Base-by-base conservation (phyloP, 331 rosid species). In the Pyrus hybrid region DNA sequence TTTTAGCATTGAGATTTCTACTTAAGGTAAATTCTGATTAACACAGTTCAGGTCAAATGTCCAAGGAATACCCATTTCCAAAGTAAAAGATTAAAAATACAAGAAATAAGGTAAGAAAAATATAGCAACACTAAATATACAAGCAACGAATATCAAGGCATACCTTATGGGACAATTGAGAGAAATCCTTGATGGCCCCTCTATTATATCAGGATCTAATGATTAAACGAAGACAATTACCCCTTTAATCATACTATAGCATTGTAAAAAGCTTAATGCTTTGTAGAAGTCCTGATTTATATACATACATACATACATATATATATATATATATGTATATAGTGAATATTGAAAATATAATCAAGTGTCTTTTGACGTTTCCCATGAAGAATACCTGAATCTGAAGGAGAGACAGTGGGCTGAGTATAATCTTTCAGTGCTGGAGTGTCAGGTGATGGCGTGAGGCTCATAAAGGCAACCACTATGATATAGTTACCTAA, bases 151-250 rank as follows among this genome's bases (percentile, higher is more conserved):
- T 69, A 76, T 16, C 10, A 33, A 30, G 58, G 29, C 80, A 82
- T 87, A 95, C 99, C 98, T 95, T 90, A 95, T 95, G 37, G 98
- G 99, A 83, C 99, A 95, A 86, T 85, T 91, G 67, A 95, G 98
- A 66, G 93, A 89, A 85, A 95, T 88, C 76, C 87, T 88, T 6
- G 98, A 95, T 65, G 92, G 85, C 61, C 98, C 98, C 87, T 90
- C 99, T 16, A 89, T 85, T 76, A 92, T 64, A 70, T 95, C 99
- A 33, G 90, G 74, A 92, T 95, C 93, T 86, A 73, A 65, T 57
- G 72, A 62, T 57, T 21, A 45, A 75, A 66, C 35, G 20, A 71
- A 76, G 56, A 26, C 4, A 77, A 66, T 68, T 53, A 37, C 45
- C 13, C 45, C 45, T 37, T 37, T 37, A 54, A 41, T 63, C 37